Evolutionary conservation across 352 stramenopile genomes (phyloP).

Genomic region (Pythium dissotocum): DNA sequence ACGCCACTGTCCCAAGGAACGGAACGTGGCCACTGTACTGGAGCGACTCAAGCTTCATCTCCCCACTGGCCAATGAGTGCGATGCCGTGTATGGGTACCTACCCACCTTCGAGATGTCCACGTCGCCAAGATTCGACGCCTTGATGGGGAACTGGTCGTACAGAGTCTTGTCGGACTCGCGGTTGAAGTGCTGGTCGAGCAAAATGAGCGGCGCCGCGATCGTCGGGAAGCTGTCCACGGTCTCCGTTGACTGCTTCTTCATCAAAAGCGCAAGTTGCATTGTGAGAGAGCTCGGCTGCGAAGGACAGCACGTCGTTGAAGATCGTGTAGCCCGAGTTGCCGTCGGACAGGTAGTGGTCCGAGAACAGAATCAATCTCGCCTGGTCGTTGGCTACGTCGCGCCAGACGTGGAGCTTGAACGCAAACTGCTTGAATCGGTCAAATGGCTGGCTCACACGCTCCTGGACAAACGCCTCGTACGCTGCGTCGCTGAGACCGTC

Average conservation of each 20-base stretch:
- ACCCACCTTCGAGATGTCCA: conserved; percentile 18
- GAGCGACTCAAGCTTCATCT: conserved; percentile 12
- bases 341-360: conserved; percentile 51
- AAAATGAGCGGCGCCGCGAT: not conserved
- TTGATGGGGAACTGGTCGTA: conserved; percentile 13
- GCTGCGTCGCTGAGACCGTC: not conserved
- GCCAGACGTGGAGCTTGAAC: conserved; percentile 44
- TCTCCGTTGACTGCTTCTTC: too few species aligned
- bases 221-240: too few species aligned
- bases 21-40: conserved; percentile 3
- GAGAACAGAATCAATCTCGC: conserved; percentile 45
- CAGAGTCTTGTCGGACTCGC: conserved; percentile 8
- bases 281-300: conserved; percentile 25
- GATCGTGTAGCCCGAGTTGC: conserved; percentile 35
- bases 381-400: conserved; percentile 23
- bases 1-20: not conserved
- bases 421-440: conserved; percentile 51
- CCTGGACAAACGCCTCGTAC: conserved; percentile 38
- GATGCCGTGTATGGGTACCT: conserved; percentile 10
- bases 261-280: too few species aligned
- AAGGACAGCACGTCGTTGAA: conserved; percentile 42
- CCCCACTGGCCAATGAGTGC: not conserved
- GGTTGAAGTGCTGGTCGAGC: conserved; percentile 17
- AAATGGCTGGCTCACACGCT: conserved; percentile 32
- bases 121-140: not conserved